Evolutionary conservation across 768 basidiomycete genomes (phyloP), one percentile per base, ranked within the genome.

Genomic region (Lentinula detonsa): DNA sequence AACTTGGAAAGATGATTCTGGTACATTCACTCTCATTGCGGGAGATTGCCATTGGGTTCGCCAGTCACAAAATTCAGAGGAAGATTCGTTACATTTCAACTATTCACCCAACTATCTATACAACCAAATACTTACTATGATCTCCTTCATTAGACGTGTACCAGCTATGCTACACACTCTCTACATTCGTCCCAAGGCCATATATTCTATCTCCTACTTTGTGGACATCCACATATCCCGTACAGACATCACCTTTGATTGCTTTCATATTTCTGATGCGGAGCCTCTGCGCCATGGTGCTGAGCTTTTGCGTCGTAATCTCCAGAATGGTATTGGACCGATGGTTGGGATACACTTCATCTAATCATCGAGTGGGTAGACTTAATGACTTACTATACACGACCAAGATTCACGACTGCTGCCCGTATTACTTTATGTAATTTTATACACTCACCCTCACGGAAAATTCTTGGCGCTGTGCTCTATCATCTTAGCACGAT

Each of bases 261-360:
- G 74, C 16, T 81, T 79, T 66, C 73, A 75, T 21, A 63, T 80
- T 9, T 73, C 74, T 5, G 78, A 81, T 60, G 76, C 79, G 11
- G 75, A 78, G 61, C 68, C 78, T 11, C 46, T 78, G 5, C 66
- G 67, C 35, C 74, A 81, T 55, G 66, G 61, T 13, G 65, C 61
- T 13, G 66, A 48, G 21, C 18, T 62, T 23, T 11, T 48, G 18
- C 21, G 46, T 23, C 46, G 21, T 23, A 48, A 23, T 9, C 4
- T 48, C 21, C 16, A 48, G 18, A n/a, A 48, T 10, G 21, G 8
- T 7, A 28, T 48, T 48, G 21, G 18, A 7, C 21, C 5, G 3
- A 48, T 48, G 9, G 8, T 48, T 48, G 21, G 46, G 46, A 13
- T 39, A 13, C 37, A 39, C 0, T 6, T 13, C 37, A 28, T 28